Evolutionary conservation across 148 eudicot species (phyloP).

Genomic region (Chenopodium album): DNA sequence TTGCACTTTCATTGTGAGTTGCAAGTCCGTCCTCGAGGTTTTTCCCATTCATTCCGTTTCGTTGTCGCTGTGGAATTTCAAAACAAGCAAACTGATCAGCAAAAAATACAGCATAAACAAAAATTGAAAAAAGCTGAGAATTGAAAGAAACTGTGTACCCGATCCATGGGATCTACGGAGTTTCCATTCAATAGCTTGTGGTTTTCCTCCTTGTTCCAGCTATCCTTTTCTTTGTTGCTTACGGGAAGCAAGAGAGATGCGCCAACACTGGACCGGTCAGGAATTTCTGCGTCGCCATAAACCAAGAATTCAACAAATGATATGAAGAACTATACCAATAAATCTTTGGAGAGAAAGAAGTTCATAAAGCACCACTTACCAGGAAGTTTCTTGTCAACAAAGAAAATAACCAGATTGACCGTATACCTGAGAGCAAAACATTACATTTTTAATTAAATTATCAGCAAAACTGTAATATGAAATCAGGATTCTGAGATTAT

Average conservation of each 20-base stretch:
- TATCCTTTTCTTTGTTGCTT: constrained; percentile 63
- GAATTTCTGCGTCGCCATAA: constrained; percentile 57
- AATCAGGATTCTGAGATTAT: background rate
- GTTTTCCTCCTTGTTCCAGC: constrained; percentile 69
- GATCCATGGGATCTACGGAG: constrained; percentile 62
- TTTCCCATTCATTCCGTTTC: constrained; percentile 83
- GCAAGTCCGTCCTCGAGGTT: constrained; percentile 51
- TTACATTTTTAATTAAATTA: background rate
- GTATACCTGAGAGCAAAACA: constrained; percentile 65
- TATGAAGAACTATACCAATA: background rate
- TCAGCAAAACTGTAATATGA: constrained; percentile 1
- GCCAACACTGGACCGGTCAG: constrained; percentile 62
- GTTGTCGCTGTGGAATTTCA: constrained; percentile 54
- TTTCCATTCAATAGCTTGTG: constrained; percentile 80
- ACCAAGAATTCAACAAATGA: background rate
- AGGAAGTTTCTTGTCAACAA: constrained; percentile 76
- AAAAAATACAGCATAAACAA: background rate
- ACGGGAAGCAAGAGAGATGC: constrained; percentile 58
- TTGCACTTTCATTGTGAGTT: constrained; percentile 53
- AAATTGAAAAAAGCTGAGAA: background rate
- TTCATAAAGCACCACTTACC: constrained; percentile 40
- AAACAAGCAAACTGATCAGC: background rate
- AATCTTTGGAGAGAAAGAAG: background rate
- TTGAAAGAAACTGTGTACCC: constrained; percentile 48
- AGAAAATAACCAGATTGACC: constrained; percentile 88